phyloP scores from a whole-genome alignment of 495 filamentous ascomycete genomes.

The Aspergillus steynii region DNA sequence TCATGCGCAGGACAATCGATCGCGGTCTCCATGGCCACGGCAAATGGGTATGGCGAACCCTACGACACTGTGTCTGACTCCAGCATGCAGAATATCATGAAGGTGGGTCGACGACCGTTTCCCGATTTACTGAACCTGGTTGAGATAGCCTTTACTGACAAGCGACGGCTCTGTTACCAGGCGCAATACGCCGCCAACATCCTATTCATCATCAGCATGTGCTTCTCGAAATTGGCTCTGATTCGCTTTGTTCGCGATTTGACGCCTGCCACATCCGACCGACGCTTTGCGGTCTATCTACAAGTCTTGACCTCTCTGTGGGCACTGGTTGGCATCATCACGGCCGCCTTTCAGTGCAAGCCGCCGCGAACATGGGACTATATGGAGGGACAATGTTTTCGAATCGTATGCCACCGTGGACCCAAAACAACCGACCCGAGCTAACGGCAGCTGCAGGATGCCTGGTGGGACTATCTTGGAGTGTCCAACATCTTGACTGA shows the following conservation, averaged over 20 bases:
- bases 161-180: constrained; percentile 15
- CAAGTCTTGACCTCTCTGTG: constrained; percentile 31
- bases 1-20: constrained; percentile 3
- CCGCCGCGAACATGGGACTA: constrained; percentile 40
- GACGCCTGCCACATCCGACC: constrained; percentile 23
- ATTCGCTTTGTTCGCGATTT: constrained; percentile 27
- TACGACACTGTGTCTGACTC: background rate
- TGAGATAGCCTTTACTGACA: background rate
- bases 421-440: background rate
- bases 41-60: constrained; percentile 13
- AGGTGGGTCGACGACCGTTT: background rate
- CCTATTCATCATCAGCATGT: constrained; percentile 32
- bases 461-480: constrained; percentile 43
- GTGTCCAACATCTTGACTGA: constrained; percentile 47
- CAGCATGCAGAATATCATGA: constrained; percentile 2
- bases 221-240: constrained; percentile 36
- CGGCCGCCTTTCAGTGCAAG: constrained; percentile 43
- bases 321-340: constrained; percentile 33
- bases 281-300: constrained; percentile 22
- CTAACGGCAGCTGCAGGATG: constrained; percentile 22
- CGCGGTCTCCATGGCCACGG: constrained; percentile 6
- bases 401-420: constrained; percentile 27
- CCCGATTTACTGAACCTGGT: background rate
- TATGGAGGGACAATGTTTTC: constrained; percentile 32
- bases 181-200: constrained; percentile 33